phyloP scores from a whole-genome alignment of 1,284 basidiomycete genomes.

The Leccinum solheimii region DNA sequence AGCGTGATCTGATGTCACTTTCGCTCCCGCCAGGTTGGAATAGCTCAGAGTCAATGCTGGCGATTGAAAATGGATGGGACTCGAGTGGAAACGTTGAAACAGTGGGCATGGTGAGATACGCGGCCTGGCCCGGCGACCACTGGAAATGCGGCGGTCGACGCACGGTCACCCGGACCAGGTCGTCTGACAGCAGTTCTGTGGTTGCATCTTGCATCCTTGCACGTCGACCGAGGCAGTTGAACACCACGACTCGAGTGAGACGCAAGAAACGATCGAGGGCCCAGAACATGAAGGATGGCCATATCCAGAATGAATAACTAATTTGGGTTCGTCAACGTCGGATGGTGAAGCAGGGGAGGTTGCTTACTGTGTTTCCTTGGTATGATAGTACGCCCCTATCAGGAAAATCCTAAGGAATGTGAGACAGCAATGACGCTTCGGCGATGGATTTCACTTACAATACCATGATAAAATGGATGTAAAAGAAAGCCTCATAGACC shows the following conservation, averaged over 20 bases:
- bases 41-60: constrained; percentile 40
- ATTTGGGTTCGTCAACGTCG: not conserved
- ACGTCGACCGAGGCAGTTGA: constrained; percentile 41
- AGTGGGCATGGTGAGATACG: constrained; percentile 46
- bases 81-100: constrained; percentile 47
- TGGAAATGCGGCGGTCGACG: constrained; percentile 28
- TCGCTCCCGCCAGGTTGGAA: constrained; percentile 3
- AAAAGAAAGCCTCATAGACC: constrained; percentile 51
- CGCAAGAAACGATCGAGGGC: constrained; percentile 61
- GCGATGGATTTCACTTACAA: constrained; percentile 36
- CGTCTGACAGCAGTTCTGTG: constrained; percentile 26
- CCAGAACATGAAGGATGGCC: constrained; percentile 66
- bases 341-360: constrained; percentile 13
- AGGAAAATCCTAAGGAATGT: constrained; percentile 39
- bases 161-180: constrained; percentile 28
- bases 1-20: not conserved
- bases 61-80: constrained; percentile 58
- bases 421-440: not conserved
- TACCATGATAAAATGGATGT: constrained; percentile 41
- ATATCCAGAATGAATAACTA: constrained; percentile 40
- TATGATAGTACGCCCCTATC: constrained; percentile 44
- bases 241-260: constrained; percentile 46
- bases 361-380: constrained; percentile 24
- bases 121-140: constrained; percentile 51
- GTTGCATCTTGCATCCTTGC: constrained; percentile 24